Base-by-base conservation (phyloP, 192 early-diverging fungal genomes). In the Radiomyces spectabilis region DNA sequence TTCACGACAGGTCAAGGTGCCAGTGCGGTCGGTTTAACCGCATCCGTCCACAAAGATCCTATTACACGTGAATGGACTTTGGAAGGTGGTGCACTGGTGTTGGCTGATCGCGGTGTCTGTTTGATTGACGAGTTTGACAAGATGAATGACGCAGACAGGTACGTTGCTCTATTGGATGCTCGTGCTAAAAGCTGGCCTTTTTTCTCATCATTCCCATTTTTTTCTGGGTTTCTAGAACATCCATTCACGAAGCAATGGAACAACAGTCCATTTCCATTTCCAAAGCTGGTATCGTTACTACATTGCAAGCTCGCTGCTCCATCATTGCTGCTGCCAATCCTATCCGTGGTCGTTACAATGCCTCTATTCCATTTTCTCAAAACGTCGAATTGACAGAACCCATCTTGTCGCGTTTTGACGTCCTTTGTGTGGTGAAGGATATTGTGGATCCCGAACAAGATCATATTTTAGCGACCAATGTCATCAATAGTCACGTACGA, bases 341-440 rank as follows among this genome's bases (percentile, higher is more conserved):
- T 30, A 83, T 89, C 41, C 79, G 87, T 37, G 90, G 90, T 41
- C 83, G 88, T 34, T 92, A 92, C 70, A 88, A 89, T 53, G 78
- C 90, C n/a, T 84, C 88, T 34, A 79, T 95, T 18, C 86, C 94
- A 0, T 95, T 99, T 52, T 91, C 91, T 31, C 86, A 93, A 66
- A 99, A 99, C 59, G 96, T 99, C 18, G 93, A 99, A 68, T 73
- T 99, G 55, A 99, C 96, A 0, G 96, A 99, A 61, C 96, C 96
- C 15, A 99, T 99, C 59, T 61, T 99, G 59, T 99, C 96, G 21
- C 94, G 96, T 64, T 98, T 98, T 54, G 96, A 98, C 73, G 81
- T 95, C 1, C 79, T 99, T 1, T 95, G 93, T 63, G 96, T 99
- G 7, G 94, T 99, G 24, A 83, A 91, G 55, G 96, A 99, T 72